Percentiles rank a stretch among this genome's conserved stretches.
These are phyloP conservation scores for Byssoonygena ceratinophila DNA, from an alignment of 2,329 filamentous ascomycete species.

Conservation along the genomic window DNA sequence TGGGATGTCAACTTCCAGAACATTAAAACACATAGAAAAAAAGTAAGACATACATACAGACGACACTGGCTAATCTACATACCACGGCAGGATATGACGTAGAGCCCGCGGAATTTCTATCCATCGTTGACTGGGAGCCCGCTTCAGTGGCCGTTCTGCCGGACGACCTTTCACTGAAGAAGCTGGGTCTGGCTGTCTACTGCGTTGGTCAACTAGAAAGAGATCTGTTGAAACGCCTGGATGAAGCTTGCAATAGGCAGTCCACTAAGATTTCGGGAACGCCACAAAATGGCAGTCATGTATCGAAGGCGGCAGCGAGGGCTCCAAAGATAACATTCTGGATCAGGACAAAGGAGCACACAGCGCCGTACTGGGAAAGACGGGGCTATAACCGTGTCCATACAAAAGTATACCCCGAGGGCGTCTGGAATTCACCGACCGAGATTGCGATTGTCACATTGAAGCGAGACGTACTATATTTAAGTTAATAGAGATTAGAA, in stretches of 20 bases:
- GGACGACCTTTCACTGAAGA: constrained; percentile 10
- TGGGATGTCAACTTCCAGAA: too few species aligned
- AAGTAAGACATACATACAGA: not conserved
- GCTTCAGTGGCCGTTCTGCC: constrained; percentile 8
- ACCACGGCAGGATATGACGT: constrained; percentile 8
- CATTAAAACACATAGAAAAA: too few species aligned
- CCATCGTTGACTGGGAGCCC: constrained; percentile 14
- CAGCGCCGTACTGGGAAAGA: constrained; percentile 14
- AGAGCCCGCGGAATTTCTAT: constrained; percentile 11
- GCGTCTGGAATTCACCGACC: constrained; percentile 5
- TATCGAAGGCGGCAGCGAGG: not conserved
- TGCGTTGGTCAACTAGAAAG: constrained; percentile 9
- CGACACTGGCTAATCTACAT: not conserved
- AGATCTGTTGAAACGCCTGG: constrained; percentile 11
- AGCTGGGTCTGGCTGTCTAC: constrained; percentile 9
- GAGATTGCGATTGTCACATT: constrained; percentile 12
- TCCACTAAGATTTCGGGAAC: not conserved
- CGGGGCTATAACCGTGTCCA: constrained; percentile 11
- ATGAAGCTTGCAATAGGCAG: not conserved
- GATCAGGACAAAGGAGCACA: constrained; percentile 9
- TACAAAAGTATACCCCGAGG: constrained; percentile 8
- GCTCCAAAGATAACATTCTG: constrained; percentile 9
- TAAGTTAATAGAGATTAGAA: too few species aligned
- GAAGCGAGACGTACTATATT: constrained; percentile 2
- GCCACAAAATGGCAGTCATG: not conserved